Base-by-base conservation (phyloP, 2,329 filamentous ascomycete genomes). In the Penicillium sp. region DNA sequence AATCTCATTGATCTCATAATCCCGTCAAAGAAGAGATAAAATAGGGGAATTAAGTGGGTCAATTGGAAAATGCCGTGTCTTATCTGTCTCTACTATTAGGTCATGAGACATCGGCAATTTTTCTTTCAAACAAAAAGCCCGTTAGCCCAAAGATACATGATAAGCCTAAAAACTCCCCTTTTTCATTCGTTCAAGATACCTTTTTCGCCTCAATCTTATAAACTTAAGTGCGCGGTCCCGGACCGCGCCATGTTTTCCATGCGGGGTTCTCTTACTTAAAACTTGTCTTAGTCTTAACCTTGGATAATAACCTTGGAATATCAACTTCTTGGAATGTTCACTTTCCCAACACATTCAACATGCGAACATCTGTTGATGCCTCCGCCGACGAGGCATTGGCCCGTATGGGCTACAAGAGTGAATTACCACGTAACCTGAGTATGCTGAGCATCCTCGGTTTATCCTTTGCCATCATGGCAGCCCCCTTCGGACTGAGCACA, bases 381-480 rank as follows among this genome's bases (percentile, higher is more conserved):
- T 72, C 59, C 57, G 85, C 84, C 58, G 83, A 87, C 69, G 83
- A 82, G 60, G 82, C 83, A 51, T 78, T 88, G 66, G 85, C 82
- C 59, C 81, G 80, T 63, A 85, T 89, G 84, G 87, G 87, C 51
- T 89, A 89, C 78, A 83, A 83, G 73, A 79, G 81, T 52, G 87
- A 89, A 69, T 70, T 90, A 43, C 86, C 87, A 16, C 80, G 87
- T 58, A 86, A 84, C 63, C 71, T 90, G 61, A 85, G 83, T 69
- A 89, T 89, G 86, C 72, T 89, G 66, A 87, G 84, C 67, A 84
- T 90, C 29, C 76, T 90, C 44, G 87, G 87, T 50, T 67, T 87
- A 74, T 88, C 86, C 44, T 90, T 90, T 68, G 87, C 87, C 50
- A 90, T 91, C 71, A 90, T 90, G 86, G 87, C 87, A 11, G 86